Conservation (phyloP, 345 rosid genomes). For the Turritis glabra region DNA sequence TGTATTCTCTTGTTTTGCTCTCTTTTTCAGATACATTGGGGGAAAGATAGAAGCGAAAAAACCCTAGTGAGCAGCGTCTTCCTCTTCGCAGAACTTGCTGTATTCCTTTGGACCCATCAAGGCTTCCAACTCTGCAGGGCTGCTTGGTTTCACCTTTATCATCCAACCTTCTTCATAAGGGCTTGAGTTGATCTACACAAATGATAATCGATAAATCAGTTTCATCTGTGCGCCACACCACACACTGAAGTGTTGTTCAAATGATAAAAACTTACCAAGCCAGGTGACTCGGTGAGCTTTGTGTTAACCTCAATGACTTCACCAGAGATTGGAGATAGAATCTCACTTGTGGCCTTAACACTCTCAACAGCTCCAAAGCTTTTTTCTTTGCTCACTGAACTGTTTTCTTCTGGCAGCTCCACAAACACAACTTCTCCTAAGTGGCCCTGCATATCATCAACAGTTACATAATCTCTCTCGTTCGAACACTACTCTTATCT, state of each 20-base stretch:
- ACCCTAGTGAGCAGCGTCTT: slow-evolving; percentile 81
- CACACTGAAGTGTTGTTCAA: neutral
- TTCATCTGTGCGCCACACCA: neutral
- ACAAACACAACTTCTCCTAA: slow-evolving; percentile 96
- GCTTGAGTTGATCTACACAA: slow-evolving; percentile 56
- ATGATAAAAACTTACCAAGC: slow-evolving; percentile 51
- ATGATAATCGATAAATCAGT: neutral
- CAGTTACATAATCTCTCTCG: neutral
- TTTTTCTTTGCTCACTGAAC: slow-evolving; percentile 52
- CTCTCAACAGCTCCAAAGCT: slow-evolving; percentile 94
- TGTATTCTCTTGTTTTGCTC: slow-evolving; percentile 15
- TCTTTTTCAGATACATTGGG: neutral
- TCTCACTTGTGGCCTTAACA: slow-evolving; percentile 94
- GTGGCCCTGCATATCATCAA: slow-evolving; percentile 57
- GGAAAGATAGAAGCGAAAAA: neutral
- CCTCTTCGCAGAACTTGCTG: slow-evolving; percentile 91
- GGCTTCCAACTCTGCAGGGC: slow-evolving; percentile 69
- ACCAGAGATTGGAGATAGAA: slow-evolving; percentile 87
- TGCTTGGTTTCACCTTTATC: slow-evolving; percentile 91
- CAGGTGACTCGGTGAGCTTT: slow-evolving; percentile 70
- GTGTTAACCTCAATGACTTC: slow-evolving; percentile 78
- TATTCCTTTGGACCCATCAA: slow-evolving; percentile 80
- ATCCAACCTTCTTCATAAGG: slow-evolving; percentile 96
- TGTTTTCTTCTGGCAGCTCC: slow-evolving; percentile 71
- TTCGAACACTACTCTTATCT: slow-evolving; percentile 3